phyloP scores from a whole-genome alignment of 768 basidiomycete genomes.

The Favolaschia claudopus region DNA sequence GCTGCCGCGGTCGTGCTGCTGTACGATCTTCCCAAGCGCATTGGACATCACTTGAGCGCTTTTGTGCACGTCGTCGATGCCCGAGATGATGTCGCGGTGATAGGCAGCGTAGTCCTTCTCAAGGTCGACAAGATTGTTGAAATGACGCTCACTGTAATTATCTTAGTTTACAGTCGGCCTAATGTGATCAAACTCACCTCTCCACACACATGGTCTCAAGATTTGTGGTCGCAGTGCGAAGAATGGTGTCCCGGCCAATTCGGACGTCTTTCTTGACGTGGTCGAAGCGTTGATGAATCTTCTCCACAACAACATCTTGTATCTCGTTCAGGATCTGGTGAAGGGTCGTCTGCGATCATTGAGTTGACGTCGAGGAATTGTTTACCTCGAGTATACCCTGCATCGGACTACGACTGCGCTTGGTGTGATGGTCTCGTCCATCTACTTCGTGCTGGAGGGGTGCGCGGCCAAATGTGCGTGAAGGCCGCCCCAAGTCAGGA shows the following conservation, averaged over 20 bases:
- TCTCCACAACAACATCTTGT: constrained; percentile 54
- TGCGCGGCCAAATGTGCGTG: neutral
- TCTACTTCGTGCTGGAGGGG: neutral
- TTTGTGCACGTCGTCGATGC: constrained; percentile 52
- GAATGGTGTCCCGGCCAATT: constrained; percentile 51
- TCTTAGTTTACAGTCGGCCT: neutral
- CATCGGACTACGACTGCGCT: constrained; percentile 14
- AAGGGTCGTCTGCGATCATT: neutral
- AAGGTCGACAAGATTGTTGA: constrained; percentile 61
- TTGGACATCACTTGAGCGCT: constrained; percentile 44
- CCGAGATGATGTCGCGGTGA: constrained; percentile 46
- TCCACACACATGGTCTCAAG: constrained; percentile 53
- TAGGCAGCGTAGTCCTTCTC: constrained; percentile 60
- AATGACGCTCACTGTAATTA: constrained; percentile 52
- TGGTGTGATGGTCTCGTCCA: constrained; percentile 7
- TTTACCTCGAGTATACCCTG: constrained; percentile 54
- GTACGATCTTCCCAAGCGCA: constrained; percentile 47
- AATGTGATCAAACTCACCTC: constrained; percentile 41
- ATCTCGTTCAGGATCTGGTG: constrained; percentile 59
- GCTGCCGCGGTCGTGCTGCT: constrained; percentile 55
- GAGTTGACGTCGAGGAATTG: neutral
- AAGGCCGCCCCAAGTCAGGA: constrained; percentile 4
- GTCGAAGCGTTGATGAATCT: constrained; percentile 56
- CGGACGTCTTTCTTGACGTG: constrained; percentile 54
- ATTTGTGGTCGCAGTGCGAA: constrained; percentile 52